Evolutionary conservation across 1,284 basidiomycete species (phyloP).

Genomic region (Meira nashicola): DNA sequence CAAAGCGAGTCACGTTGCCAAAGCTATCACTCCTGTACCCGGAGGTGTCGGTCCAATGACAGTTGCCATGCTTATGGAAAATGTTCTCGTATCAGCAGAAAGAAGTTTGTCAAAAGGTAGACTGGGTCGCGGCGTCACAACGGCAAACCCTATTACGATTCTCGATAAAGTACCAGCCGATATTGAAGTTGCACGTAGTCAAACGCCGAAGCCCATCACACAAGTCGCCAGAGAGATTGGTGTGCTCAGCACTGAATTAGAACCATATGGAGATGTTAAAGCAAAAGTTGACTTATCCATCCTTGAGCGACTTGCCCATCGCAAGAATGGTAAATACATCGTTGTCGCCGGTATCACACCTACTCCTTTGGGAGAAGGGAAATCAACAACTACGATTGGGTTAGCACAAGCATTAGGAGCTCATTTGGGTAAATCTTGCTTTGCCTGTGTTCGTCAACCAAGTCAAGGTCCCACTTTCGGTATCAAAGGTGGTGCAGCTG

Average conservation of each 20-base stretch:
- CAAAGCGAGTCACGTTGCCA: constrained; percentile 71
- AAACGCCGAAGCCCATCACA: constrained; percentile 83
- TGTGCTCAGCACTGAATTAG: constrained; percentile 77
- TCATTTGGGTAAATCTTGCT: constrained; percentile 83
- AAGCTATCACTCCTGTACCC: constrained; percentile 92
- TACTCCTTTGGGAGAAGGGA: constrained; percentile 94
- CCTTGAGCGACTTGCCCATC: constrained; percentile 75
- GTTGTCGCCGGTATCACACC: constrained; percentile 96
- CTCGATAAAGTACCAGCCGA: constrained; percentile 72
- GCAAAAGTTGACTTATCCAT: constrained; percentile 91
- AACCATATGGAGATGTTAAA: constrained; percentile 93
- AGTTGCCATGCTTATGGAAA: constrained; percentile 96
- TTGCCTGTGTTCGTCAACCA: constrained; percentile 97
- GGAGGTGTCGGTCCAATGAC: constrained; percentile 97
- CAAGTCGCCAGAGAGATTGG: constrained; percentile 85
- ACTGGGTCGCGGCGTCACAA: constrained; percentile 59
- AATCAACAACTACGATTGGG: constrained; percentile 97
- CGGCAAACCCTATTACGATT: constrained; percentile 72
- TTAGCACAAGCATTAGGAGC: constrained; percentile 94
- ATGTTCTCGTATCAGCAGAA: constrained; percentile 71
- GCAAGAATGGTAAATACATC: constrained; percentile 93
- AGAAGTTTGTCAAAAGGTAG: constrained; percentile 84
- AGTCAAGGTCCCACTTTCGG: constrained; percentile 98
- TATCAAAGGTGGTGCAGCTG: constrained; percentile 98
- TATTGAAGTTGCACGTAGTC: constrained; percentile 92